Evolutionary conservation across 192 early-diverging fungal species (phyloP).

Genomic region (Coemansia sp.): DNA sequence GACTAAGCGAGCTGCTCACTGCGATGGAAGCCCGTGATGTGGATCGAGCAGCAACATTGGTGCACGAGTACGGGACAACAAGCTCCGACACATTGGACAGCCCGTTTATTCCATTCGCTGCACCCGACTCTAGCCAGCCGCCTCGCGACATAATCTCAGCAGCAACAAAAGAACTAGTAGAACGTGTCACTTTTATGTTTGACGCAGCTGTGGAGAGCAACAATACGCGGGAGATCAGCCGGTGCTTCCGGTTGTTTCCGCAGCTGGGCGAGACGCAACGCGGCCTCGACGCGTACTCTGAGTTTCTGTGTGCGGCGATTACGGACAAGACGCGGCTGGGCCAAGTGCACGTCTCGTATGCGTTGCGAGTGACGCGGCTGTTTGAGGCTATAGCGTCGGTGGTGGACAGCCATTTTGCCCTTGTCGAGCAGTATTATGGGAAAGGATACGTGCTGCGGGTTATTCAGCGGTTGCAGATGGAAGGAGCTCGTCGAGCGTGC

Average conservation of each 20-base stretch:
- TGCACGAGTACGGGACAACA: constrained; percentile 32
- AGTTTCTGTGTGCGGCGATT: constrained; percentile 80
- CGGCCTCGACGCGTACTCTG: constrained; percentile 85
- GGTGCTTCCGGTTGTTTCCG: constrained; percentile 91
- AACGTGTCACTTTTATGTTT: constrained; percentile 76
- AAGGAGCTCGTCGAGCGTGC: constrained; percentile 75
- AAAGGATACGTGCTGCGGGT: constrained; percentile 83
- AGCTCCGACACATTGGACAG: constrained; percentile 20
- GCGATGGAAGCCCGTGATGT: constrained; percentile 50
- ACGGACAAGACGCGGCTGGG: constrained; percentile 66
- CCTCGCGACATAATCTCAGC: constrained; percentile 48
- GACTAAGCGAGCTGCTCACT: constrained; percentile 26
- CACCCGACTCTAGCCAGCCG: constrained; percentile 12
- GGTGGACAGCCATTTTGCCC: constrained; percentile 84
- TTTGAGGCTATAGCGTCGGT: constrained; percentile 88
- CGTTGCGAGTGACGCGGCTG: constrained; percentile 74
- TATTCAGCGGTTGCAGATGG: constrained; percentile 85
- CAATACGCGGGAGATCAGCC: constrained; percentile 75
- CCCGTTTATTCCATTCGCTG: constrained; percentile 32
- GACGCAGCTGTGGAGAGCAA: constrained; percentile 68
- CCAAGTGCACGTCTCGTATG: constrained; percentile 56
- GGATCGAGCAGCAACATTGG: constrained; percentile 58
- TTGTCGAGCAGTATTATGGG: constrained; percentile 85
- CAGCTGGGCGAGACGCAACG: constrained; percentile 76
- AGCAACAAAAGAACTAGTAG: constrained; percentile 63